Base-by-base conservation (phyloP, 257 asterid species). In the Solanum boliviense region DNA sequence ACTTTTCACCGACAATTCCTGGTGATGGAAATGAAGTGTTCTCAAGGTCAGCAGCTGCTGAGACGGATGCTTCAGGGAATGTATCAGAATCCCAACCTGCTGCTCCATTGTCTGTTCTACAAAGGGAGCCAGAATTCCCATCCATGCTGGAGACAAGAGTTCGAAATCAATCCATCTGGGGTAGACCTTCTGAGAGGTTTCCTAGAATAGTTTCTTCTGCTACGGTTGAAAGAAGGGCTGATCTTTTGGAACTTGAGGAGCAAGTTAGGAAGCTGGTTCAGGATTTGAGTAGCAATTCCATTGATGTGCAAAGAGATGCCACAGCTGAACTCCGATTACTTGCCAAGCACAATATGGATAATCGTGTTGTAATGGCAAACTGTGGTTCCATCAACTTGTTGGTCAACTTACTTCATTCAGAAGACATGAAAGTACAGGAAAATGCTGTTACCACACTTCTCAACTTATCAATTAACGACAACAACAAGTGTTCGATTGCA, bases 291-390 rank as follows among this genome's bases (percentile, higher is more conserved):
- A 86, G 71, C 83, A 48, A 76, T 71, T 87, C 89, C 36, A 68
- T 89, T 88, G 93, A 91, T 74, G 87, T 41, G 11, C 91, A 89
- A 70, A 91, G 90, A 87, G 86, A 85, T 20, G 91, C 92, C 78
- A 88, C 90, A 78, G 85, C 86, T 81, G 92, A 92, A 81, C 90
- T 90, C 67, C 91, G 92, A 13, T 27, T 90, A 35, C 92, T 91
- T 52, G 91, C 92, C 58, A 90, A 88, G 89, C 92, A 90, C 88
- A 92, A 88, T 82, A 90, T 87, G 89, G 92, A 92, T 81, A 92
- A 92, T 86, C 90, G 91, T 83, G 86, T 92, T 68, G 89, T 89
- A 62, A 89, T 91, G 34, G 91, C 90, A 73, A 91, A 81, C 41
- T 89, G 93, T 41, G 91, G 93, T 84, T 89, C 91, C 71, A 89